Evolutionary conservation across 305 asterid species (phyloP).

Genomic region (Fraxinus floribunda): DNA sequence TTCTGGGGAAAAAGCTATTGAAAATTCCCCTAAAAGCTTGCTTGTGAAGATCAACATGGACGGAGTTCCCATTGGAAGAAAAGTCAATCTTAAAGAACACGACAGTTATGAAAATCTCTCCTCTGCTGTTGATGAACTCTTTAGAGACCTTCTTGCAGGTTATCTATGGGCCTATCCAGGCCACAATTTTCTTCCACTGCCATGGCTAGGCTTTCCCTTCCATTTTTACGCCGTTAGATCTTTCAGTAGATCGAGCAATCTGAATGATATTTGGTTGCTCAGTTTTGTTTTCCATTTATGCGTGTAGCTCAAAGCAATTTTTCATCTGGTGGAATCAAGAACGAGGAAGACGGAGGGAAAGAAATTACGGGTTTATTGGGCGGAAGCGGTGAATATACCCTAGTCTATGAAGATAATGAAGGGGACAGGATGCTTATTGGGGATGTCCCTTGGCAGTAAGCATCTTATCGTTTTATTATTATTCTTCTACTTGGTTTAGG

Average conservation of each 20-base stretch:
- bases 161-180: background rate
- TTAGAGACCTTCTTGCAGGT: slow-evolving; percentile 89
- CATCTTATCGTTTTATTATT: slow-evolving; percentile 27
- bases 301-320: slow-evolving; percentile 59
- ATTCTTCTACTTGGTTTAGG: background rate
- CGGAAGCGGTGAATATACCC: slow-evolving; percentile 91
- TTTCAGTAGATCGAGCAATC: background rate
- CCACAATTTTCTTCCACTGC: background rate
- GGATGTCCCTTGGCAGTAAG: slow-evolving; percentile 97
- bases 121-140: slow-evolving; percentile 72
- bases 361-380: slow-evolving; percentile 61
- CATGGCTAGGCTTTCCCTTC: background rate
- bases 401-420: slow-evolving; percentile 92
- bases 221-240: background rate
- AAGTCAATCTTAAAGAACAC: slow-evolving; percentile 69
- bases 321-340: slow-evolving; percentile 39
- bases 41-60: slow-evolving; percentile 96
- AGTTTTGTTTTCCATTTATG: background rate
- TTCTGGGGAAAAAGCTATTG: background rate
- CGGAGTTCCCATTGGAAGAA: slow-evolving; percentile 84
- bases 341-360: slow-evolving; percentile 40
- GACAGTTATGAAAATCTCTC: slow-evolving; percentile 73
- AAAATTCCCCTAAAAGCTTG: slow-evolving; percentile 30
- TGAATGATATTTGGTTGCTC: background rate
- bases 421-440: slow-evolving; percentile 97